Conservation (phyloP, 1,284 basidiomycete species). For the Melampsora larici-populina region DNA sequence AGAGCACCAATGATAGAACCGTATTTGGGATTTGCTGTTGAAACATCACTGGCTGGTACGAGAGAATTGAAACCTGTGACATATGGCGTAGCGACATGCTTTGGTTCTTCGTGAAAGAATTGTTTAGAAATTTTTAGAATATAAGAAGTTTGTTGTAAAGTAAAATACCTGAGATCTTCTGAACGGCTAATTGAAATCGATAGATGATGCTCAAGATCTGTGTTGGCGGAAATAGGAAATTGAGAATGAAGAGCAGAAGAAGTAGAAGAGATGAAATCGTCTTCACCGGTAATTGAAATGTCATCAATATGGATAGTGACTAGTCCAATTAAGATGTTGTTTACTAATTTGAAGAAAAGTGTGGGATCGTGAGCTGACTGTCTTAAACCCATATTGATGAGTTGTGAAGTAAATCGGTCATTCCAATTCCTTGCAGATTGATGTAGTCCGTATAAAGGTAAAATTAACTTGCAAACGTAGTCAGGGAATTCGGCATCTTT, state of each 20-base stretch:
- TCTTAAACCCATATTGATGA: no score
- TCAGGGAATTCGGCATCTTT: no score
- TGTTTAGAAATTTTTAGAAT: neutral
- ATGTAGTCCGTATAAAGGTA: no score
- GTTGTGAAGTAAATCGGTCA: no score
- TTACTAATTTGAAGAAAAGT: neutral
- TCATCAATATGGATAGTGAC: constrained; percentile 5
- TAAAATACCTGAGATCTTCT: neutral
- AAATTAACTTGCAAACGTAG: no score
- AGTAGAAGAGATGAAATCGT: neutral
- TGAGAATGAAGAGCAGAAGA: neutral
- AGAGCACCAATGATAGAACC: neutral
- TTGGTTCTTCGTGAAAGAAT: neutral
- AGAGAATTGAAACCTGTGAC: neutral
- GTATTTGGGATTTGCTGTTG: neutral
- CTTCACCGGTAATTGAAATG: neutral
- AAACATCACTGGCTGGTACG: neutral
- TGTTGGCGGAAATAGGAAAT: neutral
- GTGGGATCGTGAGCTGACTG: neutral
- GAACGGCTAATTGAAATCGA: neutral
- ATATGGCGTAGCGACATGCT: neutral
- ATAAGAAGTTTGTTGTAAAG: constrained; percentile 7
- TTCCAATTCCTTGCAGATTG: no score
- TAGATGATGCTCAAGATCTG: neutral
- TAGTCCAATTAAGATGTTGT: no score